Evolutionary conservation across 148 eudicot species (phyloP).

Genomic region (Chenopodium suecicum): DNA sequence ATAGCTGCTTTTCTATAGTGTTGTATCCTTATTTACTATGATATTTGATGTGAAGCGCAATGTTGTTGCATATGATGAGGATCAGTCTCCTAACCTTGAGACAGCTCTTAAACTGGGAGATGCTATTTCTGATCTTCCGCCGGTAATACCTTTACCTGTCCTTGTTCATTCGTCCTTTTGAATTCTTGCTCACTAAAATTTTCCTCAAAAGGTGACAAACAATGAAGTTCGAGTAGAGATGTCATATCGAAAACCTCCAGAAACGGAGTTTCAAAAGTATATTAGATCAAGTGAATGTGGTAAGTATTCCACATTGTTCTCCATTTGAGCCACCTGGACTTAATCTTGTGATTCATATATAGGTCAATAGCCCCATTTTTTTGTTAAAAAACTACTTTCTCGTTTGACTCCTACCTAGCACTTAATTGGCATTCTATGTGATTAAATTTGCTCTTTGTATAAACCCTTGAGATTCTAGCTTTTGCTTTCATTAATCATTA

Average conservation of each 20-base stretch:
- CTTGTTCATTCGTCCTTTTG: conserved; percentile 5
- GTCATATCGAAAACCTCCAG: conserved; percentile 65
- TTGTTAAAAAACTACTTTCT: too few relatives aligned
- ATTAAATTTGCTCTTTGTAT: too few relatives aligned
- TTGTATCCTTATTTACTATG: neutral
- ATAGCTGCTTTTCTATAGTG: neutral
- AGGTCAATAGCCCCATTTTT: too few relatives aligned
- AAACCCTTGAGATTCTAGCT: too few relatives aligned
- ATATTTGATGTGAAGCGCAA: conserved; percentile 52
- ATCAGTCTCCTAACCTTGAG: conserved; percentile 67
- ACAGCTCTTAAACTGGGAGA: conserved; percentile 61
- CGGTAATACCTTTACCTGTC: conserved; percentile 40
- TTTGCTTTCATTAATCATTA: too few relatives aligned
- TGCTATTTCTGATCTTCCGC: conserved; percentile 89
- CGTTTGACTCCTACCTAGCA: too few relatives aligned
- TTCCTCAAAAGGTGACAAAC: conserved; percentile 51
- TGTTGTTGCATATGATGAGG: conserved; percentile 84
- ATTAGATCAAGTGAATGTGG: conserved; percentile 65
- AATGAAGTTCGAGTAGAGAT: conserved; percentile 60
- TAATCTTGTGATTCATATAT: too few relatives aligned
- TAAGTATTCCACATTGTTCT: conserved; percentile 25
- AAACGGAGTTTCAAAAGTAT: conserved; percentile 72
- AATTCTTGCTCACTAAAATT: conserved; percentile 17
- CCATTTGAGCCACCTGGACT: too few relatives aligned
- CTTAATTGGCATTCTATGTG: too few relatives aligned